Evolutionary conservation across 768 basidiomycete species (phyloP).

Genomic region (Lentinula sp.): DNA sequence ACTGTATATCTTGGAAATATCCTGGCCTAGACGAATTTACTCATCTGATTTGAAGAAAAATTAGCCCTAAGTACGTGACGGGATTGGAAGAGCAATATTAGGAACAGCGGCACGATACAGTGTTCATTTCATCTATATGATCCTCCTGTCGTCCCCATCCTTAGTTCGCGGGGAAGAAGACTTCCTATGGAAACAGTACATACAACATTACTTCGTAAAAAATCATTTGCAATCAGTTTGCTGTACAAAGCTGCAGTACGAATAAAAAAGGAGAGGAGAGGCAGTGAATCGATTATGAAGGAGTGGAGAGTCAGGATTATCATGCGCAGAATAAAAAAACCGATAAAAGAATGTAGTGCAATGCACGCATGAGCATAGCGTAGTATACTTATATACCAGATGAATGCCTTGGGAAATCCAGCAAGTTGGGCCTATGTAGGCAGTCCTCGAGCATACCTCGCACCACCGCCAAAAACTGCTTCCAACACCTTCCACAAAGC

Average conservation of each 20-base stretch:
- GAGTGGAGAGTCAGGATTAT: neutral
- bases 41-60: too few species aligned
- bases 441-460: slow-evolving; percentile 71
- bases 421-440: slow-evolving; percentile 44
- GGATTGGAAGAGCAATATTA: too few species aligned
- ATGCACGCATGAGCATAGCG: neutral
- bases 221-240: neutral
- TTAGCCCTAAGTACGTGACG: too few species aligned
- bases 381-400: neutral
- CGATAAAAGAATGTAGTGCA: neutral
- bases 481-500: slow-evolving; percentile 68
- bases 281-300: neutral
- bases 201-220: neutral
- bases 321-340: neutral
- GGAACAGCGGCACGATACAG: too few species aligned
- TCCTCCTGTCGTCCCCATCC: too few species aligned
- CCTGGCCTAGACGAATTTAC: too few species aligned
- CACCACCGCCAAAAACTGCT: slow-evolving; percentile 68
- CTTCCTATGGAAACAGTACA: neutral
- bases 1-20: too few species aligned
- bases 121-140: too few species aligned
- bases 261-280: neutral
- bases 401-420: neutral
- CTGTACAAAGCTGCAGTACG: neutral
- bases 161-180: too few species aligned